Percentiles rank a stretch among this genome's conserved stretches.
Evolutionary conservation across 2,329 filamentous ascomycete genomes (phyloP).

Genomic region (Drechslerella coelobrocha): DNA sequence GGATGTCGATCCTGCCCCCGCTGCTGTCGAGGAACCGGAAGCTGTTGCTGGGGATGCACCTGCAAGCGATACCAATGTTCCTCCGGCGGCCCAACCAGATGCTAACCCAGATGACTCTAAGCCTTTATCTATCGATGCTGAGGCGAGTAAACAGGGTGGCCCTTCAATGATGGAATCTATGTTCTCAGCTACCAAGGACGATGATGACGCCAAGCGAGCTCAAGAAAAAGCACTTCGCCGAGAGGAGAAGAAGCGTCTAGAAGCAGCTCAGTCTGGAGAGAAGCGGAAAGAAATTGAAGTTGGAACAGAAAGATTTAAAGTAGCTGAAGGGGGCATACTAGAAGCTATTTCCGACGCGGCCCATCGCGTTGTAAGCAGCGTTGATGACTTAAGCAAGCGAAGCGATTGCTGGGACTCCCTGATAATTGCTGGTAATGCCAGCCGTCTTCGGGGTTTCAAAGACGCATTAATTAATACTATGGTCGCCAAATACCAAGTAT

Average conservation of each 20-base stretch:
- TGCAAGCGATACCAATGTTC: conserved; percentile 51
- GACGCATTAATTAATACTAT: conserved; percentile 85
- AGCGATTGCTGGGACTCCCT: conserved; percentile 89
- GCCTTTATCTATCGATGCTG: conserved; percentile 42
- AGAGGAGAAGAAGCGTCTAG: conserved; percentile 61
- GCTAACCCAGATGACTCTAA: conserved; percentile 54
- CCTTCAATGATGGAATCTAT: conserved; percentile 40
- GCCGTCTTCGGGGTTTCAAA: conserved; percentile 76
- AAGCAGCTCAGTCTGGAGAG: conserved; percentile 58
- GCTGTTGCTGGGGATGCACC: conserved; percentile 55
- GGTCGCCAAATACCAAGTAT: conserved; percentile 82
- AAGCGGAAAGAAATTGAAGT: conserved; percentile 75
- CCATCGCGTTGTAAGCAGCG: conserved; percentile 80
- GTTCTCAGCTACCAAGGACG: conserved; percentile 44
- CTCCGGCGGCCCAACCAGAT: conserved; percentile 46
- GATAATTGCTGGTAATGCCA: conserved; percentile 89
- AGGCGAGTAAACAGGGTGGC: conserved; percentile 15
- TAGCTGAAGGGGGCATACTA: conserved; percentile 73
- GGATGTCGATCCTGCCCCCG: conserved; percentile 51
- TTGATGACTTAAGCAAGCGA: conserved; percentile 83
- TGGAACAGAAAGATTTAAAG: conserved; percentile 75
- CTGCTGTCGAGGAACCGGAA: conserved; percentile 28
- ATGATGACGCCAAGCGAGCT: conserved; percentile 51
- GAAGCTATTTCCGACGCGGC: conserved; percentile 84
- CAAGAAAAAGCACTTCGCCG: conserved; percentile 57